These are phyloP conservation scores for Psophocarpus tetragonolobus DNA, from an alignment of 306 rosid species.

Conservation along the genomic window DNA sequence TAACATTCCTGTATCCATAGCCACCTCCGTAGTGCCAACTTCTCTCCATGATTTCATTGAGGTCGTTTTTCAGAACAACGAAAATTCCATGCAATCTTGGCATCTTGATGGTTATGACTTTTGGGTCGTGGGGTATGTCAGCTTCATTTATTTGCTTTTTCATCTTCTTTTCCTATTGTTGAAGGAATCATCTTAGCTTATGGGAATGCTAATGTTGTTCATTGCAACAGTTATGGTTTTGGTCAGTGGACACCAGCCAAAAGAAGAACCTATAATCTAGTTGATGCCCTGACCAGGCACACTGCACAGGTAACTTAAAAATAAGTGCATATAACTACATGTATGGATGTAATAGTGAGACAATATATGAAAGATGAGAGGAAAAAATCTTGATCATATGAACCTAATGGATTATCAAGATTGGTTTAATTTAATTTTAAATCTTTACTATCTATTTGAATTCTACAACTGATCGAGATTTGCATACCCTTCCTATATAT, in stretches of 20 bases:
- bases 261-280: conserved; percentile 71
- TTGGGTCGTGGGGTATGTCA: conserved; percentile 88
- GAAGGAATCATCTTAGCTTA: conserved; percentile 24
- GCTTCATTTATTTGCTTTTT: conserved; percentile 12
- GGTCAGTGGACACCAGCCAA: conserved; percentile 74
- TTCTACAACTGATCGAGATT: no score
- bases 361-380: no score
- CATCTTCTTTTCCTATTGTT: neutral
- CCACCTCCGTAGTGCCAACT: conserved; percentile 62
- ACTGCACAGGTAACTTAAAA: conserved; percentile 76
- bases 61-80: conserved; percentile 84
- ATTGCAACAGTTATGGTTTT: conserved; percentile 65
- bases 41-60: conserved; percentile 83
- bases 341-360: no score
- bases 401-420: no score
- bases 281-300: conserved; percentile 87
- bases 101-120: conserved; percentile 98
- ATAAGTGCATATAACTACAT: neutral
- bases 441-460: no score
- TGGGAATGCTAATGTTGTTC: conserved; percentile 16
- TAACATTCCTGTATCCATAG: conserved; percentile 50
- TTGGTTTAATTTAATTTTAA: no score
- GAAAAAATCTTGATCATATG: no score
- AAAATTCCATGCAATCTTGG: conserved; percentile 74
- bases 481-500: no score